These are phyloP conservation scores for Albifimbria verrucaria DNA, from an alignment of 2,329 filamentous ascomycete genomes.

Conservation along the genomic window DNA sequence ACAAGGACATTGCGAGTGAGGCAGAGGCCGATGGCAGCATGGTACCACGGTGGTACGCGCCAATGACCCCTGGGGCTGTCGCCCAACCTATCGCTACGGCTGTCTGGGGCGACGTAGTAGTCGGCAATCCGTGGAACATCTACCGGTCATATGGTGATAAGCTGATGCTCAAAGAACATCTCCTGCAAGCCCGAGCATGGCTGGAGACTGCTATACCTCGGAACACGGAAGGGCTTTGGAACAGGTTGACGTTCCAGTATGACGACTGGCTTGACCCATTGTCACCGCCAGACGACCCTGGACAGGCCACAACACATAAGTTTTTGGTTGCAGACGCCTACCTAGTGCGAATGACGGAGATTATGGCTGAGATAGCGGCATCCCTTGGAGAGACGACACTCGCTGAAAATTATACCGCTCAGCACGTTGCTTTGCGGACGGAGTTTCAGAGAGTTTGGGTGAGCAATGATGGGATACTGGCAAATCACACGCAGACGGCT, in stretches of 20 bases:
- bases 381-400: slow-evolving; percentile 26
- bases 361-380: background rate
- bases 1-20: slow-evolving; percentile 21
- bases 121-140: background rate
- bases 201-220: background rate
- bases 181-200: background rate
- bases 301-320: slow-evolving; percentile 30
- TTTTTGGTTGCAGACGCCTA: background rate
- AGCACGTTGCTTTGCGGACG: slow-evolving; percentile 14
- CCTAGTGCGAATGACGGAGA: background rate
- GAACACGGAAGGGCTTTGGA: background rate
- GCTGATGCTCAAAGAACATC: background rate
- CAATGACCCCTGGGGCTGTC: background rate
- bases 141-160: background rate
- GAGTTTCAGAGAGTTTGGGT: slow-evolving; percentile 31
- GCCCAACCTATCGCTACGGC: slow-evolving; percentile 43
- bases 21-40: background rate
- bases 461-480: slow-evolving; percentile 20
- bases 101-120: background rate
- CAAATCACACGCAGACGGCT: slow-evolving; percentile 37
- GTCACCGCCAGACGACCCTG: slow-evolving; percentile 25
- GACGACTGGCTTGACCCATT: background rate
- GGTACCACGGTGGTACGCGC: background rate
- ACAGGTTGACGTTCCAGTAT: slow-evolving; percentile 23
- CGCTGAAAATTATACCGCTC: slow-evolving; percentile 19